Evolutionary conservation across 2,329 filamentous ascomycete genomes (phyloP).

Genomic region (Phyllosticta capitalensis): DNA sequence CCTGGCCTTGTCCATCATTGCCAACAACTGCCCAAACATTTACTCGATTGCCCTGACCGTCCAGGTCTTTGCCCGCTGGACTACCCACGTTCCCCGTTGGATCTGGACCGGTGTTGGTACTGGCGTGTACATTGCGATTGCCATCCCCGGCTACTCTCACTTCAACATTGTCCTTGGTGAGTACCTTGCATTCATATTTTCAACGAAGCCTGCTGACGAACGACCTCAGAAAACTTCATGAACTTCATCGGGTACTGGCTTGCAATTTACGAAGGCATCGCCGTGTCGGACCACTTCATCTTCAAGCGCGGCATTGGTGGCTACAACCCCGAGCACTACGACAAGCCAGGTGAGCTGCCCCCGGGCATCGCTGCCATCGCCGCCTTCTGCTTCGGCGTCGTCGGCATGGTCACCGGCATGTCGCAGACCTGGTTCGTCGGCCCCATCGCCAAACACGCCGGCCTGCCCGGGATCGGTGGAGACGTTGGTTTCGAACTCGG

Average conservation of each 20-base stretch:
- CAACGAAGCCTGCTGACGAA: constrained; percentile 45
- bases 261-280: constrained; percentile 60
- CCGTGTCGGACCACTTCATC: constrained; percentile 57
- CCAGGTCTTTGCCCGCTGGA: constrained; percentile 52
- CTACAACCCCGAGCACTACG: constrained; percentile 52
- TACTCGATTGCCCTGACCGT: constrained; percentile 57
- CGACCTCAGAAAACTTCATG: constrained; percentile 62
- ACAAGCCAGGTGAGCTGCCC: constrained; percentile 49
- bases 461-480: constrained; percentile 42
- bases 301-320: constrained; percentile 54
- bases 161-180: constrained; percentile 7
- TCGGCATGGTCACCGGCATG: constrained; percentile 61
- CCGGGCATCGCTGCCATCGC: constrained; percentile 52
- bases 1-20: constrained; percentile 56
- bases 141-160: constrained; percentile 54
- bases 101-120: constrained; percentile 56
- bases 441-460: constrained; percentile 53
- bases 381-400: constrained; percentile 55
- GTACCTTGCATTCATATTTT: not conserved
- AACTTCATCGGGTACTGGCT: constrained; percentile 54
- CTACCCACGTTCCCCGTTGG: constrained; percentile 56
- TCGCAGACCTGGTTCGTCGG: constrained; percentile 58
- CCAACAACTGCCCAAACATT: constrained; percentile 63
- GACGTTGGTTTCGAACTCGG: constrained; percentile 58
- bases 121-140: constrained; percentile 56